Conservation (phyloP, 1,284 basidiomycete species). For the Pascua sp. region DNA sequence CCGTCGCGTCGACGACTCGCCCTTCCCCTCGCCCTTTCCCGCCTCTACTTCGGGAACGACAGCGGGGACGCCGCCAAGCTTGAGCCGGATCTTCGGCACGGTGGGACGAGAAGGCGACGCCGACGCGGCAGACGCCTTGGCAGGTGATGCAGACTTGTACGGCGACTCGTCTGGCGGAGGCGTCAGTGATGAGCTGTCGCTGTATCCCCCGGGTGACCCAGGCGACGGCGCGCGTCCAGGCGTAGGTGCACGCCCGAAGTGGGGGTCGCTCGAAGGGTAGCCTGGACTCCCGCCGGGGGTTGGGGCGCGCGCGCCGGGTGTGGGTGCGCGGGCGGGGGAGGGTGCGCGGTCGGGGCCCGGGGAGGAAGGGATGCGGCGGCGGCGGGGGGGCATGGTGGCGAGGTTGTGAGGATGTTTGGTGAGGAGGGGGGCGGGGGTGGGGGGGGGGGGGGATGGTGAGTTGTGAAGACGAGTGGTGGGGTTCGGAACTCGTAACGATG, state of each 20-base stretch:
- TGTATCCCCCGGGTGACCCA: too few species aligned
- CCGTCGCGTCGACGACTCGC: not conserved
- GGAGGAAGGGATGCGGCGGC: not conserved
- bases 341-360: not conserved
- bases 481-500: too few species aligned
- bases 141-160: not conserved
- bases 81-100: constrained; percentile 3
- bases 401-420: too few species aligned
- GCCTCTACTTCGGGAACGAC: not conserved
- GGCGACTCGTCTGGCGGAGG: not conserved
- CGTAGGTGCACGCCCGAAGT: not conserved
- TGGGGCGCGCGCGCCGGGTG: not conserved
- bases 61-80: not conserved
- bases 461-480: too few species aligned
- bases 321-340: not conserved
- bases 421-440: not conserved
- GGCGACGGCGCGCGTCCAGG: not conserved
- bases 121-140: not conserved
- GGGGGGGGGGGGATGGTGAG: not conserved
- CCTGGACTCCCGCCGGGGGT: not conserved
- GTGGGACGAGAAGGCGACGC: not conserved
- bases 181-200: too few species aligned
- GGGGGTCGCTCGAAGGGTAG: not conserved
- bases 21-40: not conserved
- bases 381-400: not conserved